Evolutionary conservation across 208 protist genomes (phyloP), one percentile per base, ranked within the genome.

Genomic region (Trypanosoma grayi): DNA sequence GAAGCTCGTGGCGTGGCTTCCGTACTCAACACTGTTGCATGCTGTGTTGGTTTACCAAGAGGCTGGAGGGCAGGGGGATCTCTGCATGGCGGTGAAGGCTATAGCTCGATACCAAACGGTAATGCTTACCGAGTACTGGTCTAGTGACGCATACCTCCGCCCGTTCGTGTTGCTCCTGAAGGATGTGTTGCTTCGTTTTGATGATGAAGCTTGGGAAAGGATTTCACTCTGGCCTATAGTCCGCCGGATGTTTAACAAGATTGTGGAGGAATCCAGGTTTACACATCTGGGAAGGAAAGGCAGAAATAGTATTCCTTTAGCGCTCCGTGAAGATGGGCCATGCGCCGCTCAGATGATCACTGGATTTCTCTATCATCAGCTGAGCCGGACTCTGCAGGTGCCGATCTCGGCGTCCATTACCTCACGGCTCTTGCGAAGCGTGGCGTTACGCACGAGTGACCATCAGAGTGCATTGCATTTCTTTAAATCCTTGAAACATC

Each of bases 361-460:
- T 14, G 66, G 69, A 0, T 63, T 68, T 16, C 30, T 85, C 20
- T 76, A 85, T 39, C 60, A 59, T 6, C 55, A 61, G 16, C 20
- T 73, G 36, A 67, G 73, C 16, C 75, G 73, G 1, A 52, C 36
- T 8, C 28, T 72, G 56, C 78, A 77, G 40, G 20, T 83, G 2
- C 87, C 87, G 1, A 60, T 94, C 14, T 57, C 72, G 2, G 83
- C 87, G 9, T 13, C 58, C 16, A 70, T 87, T 30, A 66, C 72
- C 0, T 85, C 79, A 4, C 61, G 58, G 13, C 44, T 90, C 33
- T 48, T 83, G 16, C 48, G 50, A 22, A 36, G 66, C 22, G 66
- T 58, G 7, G 66, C 59, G 18, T 39, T 53, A 1, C 16, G 25
- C 4, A 54, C 73, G 2, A 36, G 34, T 18, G 79, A 88, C 48